These are phyloP conservation scores for Linnemannia schmuckeri DNA, from an alignment of 192 early-diverging fungal species.

Conservation along the genomic window DNA sequence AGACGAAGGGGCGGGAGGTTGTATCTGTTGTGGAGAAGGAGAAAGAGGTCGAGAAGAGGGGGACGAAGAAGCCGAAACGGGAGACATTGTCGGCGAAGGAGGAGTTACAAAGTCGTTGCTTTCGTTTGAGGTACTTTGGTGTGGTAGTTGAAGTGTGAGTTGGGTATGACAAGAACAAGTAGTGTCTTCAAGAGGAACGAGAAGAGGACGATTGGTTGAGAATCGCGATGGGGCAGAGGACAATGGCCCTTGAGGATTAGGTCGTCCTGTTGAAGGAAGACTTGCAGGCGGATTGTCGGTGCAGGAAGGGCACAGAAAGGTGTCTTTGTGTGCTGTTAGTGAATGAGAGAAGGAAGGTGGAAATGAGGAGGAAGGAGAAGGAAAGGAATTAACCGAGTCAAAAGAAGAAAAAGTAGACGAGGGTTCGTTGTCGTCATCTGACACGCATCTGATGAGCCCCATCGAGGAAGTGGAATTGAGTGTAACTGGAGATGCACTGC, in stretches of 20 bases:
- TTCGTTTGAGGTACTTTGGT: background rate
- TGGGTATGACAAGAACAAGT: background rate
- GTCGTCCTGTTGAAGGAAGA: constrained; percentile 53
- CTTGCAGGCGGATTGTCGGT: constrained; percentile 1
- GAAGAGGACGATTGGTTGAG: constrained; percentile 50
- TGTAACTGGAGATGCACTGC: background rate
- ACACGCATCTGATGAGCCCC: background rate
- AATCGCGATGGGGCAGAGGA: constrained; percentile 23
- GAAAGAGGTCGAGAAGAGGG: background rate
- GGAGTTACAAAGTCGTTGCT: background rate
- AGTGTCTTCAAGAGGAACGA: background rate
- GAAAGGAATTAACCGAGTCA: background rate
- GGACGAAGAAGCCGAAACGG: background rate
- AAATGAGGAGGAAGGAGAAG: background rate
- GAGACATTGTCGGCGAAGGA: background rate
- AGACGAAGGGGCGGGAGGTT: too few relatives aligned
- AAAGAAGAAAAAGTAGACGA: background rate
- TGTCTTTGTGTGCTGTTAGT: background rate
- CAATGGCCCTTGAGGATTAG: background rate
- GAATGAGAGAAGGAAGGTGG: background rate
- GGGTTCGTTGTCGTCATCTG: background rate
- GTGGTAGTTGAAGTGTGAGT: background rate
- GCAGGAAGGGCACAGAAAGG: background rate
- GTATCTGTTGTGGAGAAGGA: background rate
- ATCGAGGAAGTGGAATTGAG: background rate